Percentiles rank a stretch among this genome's conserved stretches.
Evolutionary conservation across 1,284 basidiomycete genomes (phyloP).

Genomic region (Ustilago tritici): DNA sequence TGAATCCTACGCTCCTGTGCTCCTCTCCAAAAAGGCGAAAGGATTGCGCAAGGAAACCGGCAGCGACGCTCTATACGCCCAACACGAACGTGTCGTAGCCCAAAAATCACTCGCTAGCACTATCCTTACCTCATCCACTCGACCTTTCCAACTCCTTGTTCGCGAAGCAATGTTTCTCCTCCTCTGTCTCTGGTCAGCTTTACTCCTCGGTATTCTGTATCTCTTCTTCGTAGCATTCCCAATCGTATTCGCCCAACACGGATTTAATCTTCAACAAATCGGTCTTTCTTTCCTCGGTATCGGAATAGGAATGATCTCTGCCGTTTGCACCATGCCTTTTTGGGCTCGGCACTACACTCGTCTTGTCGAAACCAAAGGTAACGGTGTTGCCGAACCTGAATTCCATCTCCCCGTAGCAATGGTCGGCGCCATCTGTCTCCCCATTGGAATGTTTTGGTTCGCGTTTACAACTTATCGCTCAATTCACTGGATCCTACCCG

Average conservation of each 20-base stretch:
- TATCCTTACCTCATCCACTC: slow-evolving; percentile 27
- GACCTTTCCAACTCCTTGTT: slow-evolving; percentile 35
- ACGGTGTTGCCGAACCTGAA: slow-evolving; percentile 60
- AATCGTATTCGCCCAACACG: slow-evolving; percentile 51
- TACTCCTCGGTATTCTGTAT: slow-evolving; percentile 50
- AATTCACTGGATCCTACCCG: slow-evolving; percentile 58
- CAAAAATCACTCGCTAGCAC: slow-evolving; percentile 26
- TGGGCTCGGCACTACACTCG: slow-evolving; percentile 71
- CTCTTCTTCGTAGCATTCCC: slow-evolving; percentile 60
- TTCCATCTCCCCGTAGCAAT: slow-evolving; percentile 55
- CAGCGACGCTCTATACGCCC: slow-evolving; percentile 51
- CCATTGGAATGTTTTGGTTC: slow-evolving; percentile 59
- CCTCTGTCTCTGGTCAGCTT: slow-evolving; percentile 43
- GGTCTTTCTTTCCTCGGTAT: slow-evolving; percentile 54
- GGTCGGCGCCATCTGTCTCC: slow-evolving; percentile 40
- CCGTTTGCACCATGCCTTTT: slow-evolving; percentile 71
- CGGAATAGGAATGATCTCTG: slow-evolving; percentile 49
- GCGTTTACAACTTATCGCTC: slow-evolving; percentile 51
- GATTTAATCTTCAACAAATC: slow-evolving; percentile 50
- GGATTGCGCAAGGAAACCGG: slow-evolving; percentile 63
- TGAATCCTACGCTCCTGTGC: slow-evolving; percentile 67
- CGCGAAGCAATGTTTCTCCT: slow-evolving; percentile 39
- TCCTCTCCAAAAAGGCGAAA: slow-evolving; percentile 64
- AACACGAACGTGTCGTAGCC: slow-evolving; percentile 30
- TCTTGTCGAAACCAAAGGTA: slow-evolving; percentile 73